Base-by-base conservation (phyloP, 768 basidiomycete species). In the Phaffia tasmanica region DNA sequence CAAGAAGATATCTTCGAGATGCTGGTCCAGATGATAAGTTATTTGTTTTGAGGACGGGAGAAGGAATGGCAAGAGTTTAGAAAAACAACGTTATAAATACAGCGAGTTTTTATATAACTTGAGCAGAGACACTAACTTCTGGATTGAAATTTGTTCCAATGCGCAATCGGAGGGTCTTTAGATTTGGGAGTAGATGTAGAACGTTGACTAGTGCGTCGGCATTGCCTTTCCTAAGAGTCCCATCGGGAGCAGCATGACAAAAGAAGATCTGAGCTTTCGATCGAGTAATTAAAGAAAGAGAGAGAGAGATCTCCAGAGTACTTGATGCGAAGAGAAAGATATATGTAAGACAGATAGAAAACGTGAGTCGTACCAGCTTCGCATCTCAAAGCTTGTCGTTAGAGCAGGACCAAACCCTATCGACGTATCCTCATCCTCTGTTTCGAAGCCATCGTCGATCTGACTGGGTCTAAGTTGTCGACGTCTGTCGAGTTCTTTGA, bases 61-160 rank as follows among this genome's bases (percentile, higher is more conserved):
- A 25, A 18, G 7, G 11, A 57, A 27, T 7, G 19, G 7, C 14
- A 23, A 30, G 25, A 9, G 32, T 16, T 19, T 8, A 61, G 23
- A 30, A 42, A 46, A 32, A 30, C 8, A n/a, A 32, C 6, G 19
- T 30, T 16, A 61, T 6, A 23, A 35, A 21, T 30, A 29, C 21
- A 61, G 59, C 21, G 59, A 7, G n/a, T 46, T 61, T 3, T 25
- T 7, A 47, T 16, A 16, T 19, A 51, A n/a, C n/a, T 27, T 32
- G 35, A 42, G 35, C 19, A 19, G 58, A 32, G 2, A 7, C 21
- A 49, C 59, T 25, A 5, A 61, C 59, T 70, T 92, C 89, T 1
- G 90, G 90, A 0, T 84, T 74, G 74, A 90, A 90, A 69, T 84
- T 84, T 0, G 88, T 84, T 0, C 91, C 92, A 69, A 93, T 79